These are phyloP conservation scores for Arthrocladium fulminans DNA, from an alignment of 2,329 filamentous ascomycete species.

Conservation along the genomic window DNA sequence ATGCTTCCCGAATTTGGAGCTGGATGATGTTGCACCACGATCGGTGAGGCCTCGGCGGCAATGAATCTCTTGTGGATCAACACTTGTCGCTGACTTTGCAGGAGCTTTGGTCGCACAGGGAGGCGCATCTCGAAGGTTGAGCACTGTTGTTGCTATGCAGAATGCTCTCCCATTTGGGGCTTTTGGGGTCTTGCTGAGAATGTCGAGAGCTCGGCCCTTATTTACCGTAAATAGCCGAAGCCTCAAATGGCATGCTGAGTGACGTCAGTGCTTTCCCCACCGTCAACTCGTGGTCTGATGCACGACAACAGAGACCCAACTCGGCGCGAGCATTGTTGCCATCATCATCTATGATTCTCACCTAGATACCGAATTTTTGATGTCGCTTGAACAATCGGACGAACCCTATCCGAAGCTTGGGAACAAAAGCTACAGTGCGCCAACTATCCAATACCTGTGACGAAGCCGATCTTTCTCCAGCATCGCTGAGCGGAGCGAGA, in stretches of 20 bases:
- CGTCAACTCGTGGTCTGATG: no score
- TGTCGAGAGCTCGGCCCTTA: background rate
- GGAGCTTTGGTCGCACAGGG: background rate
- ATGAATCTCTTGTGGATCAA: constrained; percentile 1
- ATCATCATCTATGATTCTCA: no score
- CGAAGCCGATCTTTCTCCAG: no score
- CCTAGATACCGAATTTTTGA: no score
- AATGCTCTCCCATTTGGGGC: background rate
- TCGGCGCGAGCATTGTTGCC: no score
- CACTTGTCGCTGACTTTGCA: background rate
- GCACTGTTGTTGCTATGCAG: background rate
- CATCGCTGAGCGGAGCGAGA: no score
- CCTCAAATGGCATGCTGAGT: no score
- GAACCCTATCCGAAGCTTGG: no score
- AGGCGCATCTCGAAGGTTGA: constrained; percentile 13
- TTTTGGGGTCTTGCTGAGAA: background rate
- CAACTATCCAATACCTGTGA: no score
- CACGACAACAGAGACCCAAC: no score
- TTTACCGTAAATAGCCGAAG: background rate
- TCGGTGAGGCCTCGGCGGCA: constrained; percentile 17
- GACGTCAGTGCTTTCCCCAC: background rate
- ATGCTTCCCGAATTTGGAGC: constrained; percentile 76
- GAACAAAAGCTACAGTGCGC: no score
- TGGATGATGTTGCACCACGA: constrained; percentile 66
- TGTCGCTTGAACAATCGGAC: no score